A percentile compares a stretch with the other conserved stretches of the same genome.
Conservation (phyloP, 2,329 filamentous ascomycete genomes). For the Dactylellina cionopaga region DNA sequence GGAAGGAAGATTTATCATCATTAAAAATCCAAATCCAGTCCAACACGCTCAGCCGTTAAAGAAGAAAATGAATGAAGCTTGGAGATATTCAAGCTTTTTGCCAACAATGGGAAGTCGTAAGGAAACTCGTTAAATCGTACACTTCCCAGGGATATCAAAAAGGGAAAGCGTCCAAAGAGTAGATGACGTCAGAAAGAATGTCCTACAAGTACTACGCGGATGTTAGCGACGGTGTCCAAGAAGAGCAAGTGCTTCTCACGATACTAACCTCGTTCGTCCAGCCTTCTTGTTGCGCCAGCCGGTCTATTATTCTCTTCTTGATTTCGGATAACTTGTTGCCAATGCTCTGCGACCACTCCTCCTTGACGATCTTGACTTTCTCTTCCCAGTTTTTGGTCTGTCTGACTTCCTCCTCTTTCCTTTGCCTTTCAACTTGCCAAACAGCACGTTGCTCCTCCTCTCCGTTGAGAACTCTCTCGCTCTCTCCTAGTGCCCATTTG, state of each 20-base stretch:
- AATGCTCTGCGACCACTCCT: slow-evolving; percentile 51
- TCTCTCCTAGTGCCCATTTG: slow-evolving; percentile 45
- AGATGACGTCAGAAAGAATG: slow-evolving; percentile 11
- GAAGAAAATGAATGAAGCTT: slow-evolving; percentile 11
- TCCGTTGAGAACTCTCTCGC: slow-evolving; percentile 42
- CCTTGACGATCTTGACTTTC: slow-evolving; percentile 50
- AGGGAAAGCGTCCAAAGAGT: slow-evolving; percentile 15
- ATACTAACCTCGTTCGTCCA: slow-evolving; percentile 51
- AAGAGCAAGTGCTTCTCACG: neutral
- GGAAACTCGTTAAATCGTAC: slow-evolving; percentile 48
- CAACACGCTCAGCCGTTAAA: slow-evolving; percentile 7
- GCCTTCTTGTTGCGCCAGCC: slow-evolving; percentile 44
- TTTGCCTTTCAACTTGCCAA: slow-evolving; percentile 51
- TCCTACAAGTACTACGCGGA: slow-evolving; percentile 29
- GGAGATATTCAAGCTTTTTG: slow-evolving; percentile 30
- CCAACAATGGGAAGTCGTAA: slow-evolving; percentile 24
- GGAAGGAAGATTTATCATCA: neutral
- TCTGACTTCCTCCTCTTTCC: slow-evolving; percentile 49
- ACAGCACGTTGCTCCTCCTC: slow-evolving; percentile 43
- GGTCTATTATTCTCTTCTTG: slow-evolving; percentile 48
- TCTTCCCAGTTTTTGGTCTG: slow-evolving; percentile 53
- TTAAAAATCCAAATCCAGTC: slow-evolving; percentile 8
- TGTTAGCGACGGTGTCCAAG: slow-evolving; percentile 27
- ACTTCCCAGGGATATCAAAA: slow-evolving; percentile 21
- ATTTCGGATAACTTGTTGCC: slow-evolving; percentile 52